These are phyloP conservation scores for Ormosia semicastrata DNA, from an alignment of 306 rosid genomes.

Conservation along the genomic window DNA sequence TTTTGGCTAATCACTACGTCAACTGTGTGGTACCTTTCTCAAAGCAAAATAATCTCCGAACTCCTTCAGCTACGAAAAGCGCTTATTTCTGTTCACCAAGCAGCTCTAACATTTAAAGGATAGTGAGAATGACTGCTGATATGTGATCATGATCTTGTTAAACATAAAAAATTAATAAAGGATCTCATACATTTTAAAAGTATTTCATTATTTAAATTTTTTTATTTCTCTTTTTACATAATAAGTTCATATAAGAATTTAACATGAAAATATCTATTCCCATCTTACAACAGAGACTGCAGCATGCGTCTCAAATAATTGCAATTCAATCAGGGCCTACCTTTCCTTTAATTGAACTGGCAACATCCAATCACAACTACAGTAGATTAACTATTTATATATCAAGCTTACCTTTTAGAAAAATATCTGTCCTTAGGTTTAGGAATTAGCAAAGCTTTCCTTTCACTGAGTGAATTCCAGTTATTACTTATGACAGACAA, in stretches of 20 bases:
- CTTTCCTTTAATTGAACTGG: background rate
- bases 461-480: background rate
- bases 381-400: background rate
- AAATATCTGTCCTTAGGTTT: conserved; percentile 8
- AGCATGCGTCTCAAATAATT: background rate
- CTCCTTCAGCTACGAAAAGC: background rate
- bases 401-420: background rate
- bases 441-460: background rate
- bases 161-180: no score
- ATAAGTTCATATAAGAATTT: no score
- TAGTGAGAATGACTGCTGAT: no score
- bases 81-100: background rate
- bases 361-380: background rate
- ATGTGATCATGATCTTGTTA: no score
- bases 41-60: background rate
- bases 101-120: background rate
- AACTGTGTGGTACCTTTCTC: background rate
- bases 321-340: background rate
- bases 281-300: background rate
- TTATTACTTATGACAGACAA: background rate
- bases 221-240: no score
- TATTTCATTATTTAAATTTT: no score
- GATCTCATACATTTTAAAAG: no score
- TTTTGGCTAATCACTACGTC: background rate
- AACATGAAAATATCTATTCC: no score